Evolutionary conservation across 2,329 filamentous ascomycete species (phyloP).

Genomic region (Chaetomium sp.): DNA sequence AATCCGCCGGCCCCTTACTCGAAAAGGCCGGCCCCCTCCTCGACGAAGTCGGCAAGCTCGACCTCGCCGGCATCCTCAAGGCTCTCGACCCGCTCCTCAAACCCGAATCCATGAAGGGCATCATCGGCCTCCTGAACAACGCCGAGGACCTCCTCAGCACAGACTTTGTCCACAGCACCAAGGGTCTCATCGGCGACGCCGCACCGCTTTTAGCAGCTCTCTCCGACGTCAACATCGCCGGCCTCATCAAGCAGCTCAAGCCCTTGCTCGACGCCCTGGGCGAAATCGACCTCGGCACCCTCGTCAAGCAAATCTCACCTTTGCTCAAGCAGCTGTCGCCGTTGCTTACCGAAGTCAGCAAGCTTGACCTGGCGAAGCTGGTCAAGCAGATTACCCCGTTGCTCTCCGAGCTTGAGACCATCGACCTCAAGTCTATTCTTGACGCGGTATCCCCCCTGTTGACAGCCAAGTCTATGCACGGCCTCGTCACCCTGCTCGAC

Average conservation of each 20-base stretch:
- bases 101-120: constrained; percentile 26
- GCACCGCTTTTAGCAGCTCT: constrained; percentile 2
- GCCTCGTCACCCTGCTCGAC: constrained; percentile 28
- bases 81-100: constrained; percentile 31
- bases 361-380: constrained; percentile 8
- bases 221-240: background rate
- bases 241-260: background rate
- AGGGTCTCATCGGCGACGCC: constrained; percentile 2
- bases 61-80: constrained; percentile 16
- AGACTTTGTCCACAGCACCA: constrained; percentile 3
- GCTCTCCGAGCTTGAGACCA: constrained; percentile 22
- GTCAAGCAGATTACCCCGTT: constrained; percentile 26
- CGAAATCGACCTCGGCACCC: constrained; percentile 3
- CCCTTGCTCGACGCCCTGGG: constrained; percentile 7
- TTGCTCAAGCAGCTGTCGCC: constrained; percentile 6
- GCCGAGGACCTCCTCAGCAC: constrained; percentile 22
- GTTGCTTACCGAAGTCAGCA: constrained; percentile 4
- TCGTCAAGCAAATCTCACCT: constrained; percentile 3
- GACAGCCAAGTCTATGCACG: constrained; percentile 25
- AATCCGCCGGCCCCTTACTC: constrained; percentile 23
- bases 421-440: constrained; percentile 29
- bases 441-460: constrained; percentile 25
- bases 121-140: constrained; percentile 27
- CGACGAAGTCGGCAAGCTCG: background rate
- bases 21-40: constrained; percentile 20